phyloP scores from a whole-genome alignment of 495 filamentous ascomycete species.

The Hapsidospora chrysogenum region DNA sequence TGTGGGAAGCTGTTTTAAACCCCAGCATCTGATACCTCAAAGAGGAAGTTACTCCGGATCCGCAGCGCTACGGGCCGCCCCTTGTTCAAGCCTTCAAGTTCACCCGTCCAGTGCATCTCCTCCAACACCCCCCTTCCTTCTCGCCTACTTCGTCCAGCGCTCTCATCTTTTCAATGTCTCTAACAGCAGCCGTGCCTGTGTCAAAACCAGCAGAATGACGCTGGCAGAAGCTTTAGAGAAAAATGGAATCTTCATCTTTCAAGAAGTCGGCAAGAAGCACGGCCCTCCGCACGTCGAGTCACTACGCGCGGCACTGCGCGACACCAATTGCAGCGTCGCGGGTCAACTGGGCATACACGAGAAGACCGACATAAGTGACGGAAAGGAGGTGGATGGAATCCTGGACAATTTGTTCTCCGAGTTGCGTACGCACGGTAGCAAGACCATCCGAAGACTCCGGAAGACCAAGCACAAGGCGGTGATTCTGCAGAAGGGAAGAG shows the following conservation, averaged over 20 bases:
- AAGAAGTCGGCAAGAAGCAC: neutral
- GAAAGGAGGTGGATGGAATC: neutral
- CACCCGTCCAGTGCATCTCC: no score
- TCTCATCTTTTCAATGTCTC: no score
- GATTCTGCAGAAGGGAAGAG: neutral
- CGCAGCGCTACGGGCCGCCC: no score
- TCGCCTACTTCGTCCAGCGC: no score
- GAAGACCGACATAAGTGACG: neutral
- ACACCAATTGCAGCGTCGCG: neutral
- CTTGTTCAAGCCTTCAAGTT: no score
- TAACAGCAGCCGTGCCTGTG: no score
- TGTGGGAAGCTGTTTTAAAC: no score
- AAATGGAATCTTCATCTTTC: slow-evolving; percentile 1
- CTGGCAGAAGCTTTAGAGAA: neutral
- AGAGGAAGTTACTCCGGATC: no score
- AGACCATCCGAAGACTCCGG: neutral
- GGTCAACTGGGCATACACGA: neutral
- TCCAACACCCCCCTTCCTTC: no score
- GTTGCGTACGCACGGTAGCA: neutral
- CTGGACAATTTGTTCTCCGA: neutral
- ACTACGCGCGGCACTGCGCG: neutral
- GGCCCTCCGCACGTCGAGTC: neutral
- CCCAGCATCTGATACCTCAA: no score
- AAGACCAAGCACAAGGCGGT: neutral
- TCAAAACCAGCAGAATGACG: no score